Conservation (phyloP, 2,329 filamentous ascomycete genomes). For the Cordyceps fumosorosea region DNA sequence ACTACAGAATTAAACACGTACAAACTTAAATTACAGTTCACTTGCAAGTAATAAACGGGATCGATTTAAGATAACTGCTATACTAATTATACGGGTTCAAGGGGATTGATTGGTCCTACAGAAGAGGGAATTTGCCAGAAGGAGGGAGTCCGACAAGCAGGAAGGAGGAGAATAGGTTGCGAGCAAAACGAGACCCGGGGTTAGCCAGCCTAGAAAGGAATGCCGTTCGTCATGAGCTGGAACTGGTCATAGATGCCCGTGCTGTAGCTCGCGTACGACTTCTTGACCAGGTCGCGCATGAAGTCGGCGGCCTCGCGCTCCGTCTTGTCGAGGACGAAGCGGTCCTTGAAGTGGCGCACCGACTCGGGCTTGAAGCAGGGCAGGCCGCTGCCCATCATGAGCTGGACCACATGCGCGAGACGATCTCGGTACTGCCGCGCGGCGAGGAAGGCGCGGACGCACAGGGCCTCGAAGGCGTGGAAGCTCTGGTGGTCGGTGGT, state of each 20-base stretch:
- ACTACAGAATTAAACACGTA: neutral
- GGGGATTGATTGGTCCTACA: neutral
- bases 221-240: slow-evolving; percentile 93
- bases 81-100: neutral
- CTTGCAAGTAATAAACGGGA: neutral
- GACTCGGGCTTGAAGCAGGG: slow-evolving; percentile 98
- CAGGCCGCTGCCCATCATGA: slow-evolving; percentile 94
- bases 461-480: slow-evolving; percentile 93
- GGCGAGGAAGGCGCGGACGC: slow-evolving; percentile 90
- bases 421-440: slow-evolving; percentile 81
- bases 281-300: slow-evolving; percentile 82
- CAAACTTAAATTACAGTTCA: neutral
- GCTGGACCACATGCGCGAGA: slow-evolving; percentile 77
- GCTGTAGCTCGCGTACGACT: slow-evolving; percentile 83
- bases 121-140: neutral
- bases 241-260: slow-evolving; percentile 98
- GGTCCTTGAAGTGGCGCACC: slow-evolving; percentile 82
- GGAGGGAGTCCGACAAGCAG: neutral
- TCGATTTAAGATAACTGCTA: neutral
- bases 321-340: slow-evolving; percentile 86
- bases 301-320: slow-evolving; percentile 93
- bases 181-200: neutral
- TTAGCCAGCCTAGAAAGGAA: slow-evolving; percentile 64
- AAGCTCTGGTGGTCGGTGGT: slow-evolving; percentile 79
- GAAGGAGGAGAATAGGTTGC: neutral